Evolutionary conservation across 2,329 filamentous ascomycete species (phyloP).

Genomic region (Dothiorella sarmentorum): DNA sequence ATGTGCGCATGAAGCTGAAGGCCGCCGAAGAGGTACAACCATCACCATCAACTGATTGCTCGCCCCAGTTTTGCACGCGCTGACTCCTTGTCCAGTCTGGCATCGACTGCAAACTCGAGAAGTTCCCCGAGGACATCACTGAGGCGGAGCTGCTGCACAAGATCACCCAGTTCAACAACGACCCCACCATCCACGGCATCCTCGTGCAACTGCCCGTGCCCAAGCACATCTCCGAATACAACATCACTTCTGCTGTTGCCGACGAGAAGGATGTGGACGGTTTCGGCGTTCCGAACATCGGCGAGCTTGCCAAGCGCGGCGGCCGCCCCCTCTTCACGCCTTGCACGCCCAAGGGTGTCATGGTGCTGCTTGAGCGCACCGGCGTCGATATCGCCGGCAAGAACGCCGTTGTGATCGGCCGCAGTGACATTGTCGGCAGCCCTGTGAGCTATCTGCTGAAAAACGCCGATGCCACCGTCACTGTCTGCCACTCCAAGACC

Average conservation of each 20-base stretch:
- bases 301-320: slow-evolving; percentile 92
- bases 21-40: slow-evolving; percentile 76
- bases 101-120: slow-evolving; percentile 81
- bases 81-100: slow-evolving; percentile 60
- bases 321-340: slow-evolving; percentile 86
- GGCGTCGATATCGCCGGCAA: slow-evolving; percentile 84
- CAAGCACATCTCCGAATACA: slow-evolving; percentile 83
- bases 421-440: slow-evolving; percentile 96
- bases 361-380: slow-evolving; percentile 81
- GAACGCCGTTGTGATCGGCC: slow-evolving; percentile 87
- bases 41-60: background rate
- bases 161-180: slow-evolving; percentile 80
- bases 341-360: slow-evolving; percentile 95
- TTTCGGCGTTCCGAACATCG: slow-evolving; percentile 91
- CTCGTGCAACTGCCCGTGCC: slow-evolving; percentile 91
- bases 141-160: slow-evolving; percentile 83
- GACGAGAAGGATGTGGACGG: slow-evolving; percentile 98
- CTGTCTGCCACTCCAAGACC: slow-evolving; percentile 90
- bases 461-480: slow-evolving; percentile 95
- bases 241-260: slow-evolving; percentile 82
- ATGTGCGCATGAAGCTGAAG: slow-evolving; percentile 99
- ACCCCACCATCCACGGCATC: slow-evolving; percentile 82
- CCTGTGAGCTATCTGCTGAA: slow-evolving; percentile 94
- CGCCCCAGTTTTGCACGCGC: background rate
- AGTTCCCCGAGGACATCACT: slow-evolving; percentile 75